Evolutionary conservation across 2,329 filamentous ascomycete genomes (phyloP).

Genomic region (Diaporthe helianthi): DNA sequence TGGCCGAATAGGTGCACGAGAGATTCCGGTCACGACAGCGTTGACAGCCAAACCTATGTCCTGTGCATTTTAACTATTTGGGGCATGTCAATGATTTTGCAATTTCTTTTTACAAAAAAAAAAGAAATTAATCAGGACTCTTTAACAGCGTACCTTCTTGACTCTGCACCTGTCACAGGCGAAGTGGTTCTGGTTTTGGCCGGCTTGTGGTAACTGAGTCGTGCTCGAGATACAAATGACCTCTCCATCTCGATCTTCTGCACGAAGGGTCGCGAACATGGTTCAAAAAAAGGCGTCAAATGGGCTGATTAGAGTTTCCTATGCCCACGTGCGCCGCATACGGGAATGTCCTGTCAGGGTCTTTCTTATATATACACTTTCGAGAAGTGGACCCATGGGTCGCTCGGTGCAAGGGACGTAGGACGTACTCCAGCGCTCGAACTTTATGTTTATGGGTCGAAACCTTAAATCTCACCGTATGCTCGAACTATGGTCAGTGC

Average conservation of each 20-base stretch:
- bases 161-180: conserved; percentile 19
- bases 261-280: conserved; percentile 21
- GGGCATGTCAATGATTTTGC: background rate
- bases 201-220: conserved; percentile 20
- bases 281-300: background rate
- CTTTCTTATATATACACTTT: conserved; percentile 10
- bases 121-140: no score
- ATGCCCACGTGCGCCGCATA: background rate
- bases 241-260: conserved; percentile 8
- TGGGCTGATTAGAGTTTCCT: conserved; percentile 1
- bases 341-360: background rate
- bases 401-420: background rate
- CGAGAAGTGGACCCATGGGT: background rate
- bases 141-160: background rate
- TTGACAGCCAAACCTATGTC: conserved; percentile 16
- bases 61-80: conserved; percentile 11
- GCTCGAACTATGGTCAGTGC: no score
- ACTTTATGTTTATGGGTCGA: background rate
- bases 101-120: no score
- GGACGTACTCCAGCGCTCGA: background rate
- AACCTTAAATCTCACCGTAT: conserved; percentile 16
- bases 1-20: conserved; percentile 1
- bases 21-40: conserved; percentile 17
- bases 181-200: conserved; percentile 18
- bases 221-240: conserved; percentile 19